Evolutionary conservation across 352 stramenopile genomes (phyloP), one percentile per base, ranked within the genome.

Genomic region (Phytopythium vexans): DNA sequence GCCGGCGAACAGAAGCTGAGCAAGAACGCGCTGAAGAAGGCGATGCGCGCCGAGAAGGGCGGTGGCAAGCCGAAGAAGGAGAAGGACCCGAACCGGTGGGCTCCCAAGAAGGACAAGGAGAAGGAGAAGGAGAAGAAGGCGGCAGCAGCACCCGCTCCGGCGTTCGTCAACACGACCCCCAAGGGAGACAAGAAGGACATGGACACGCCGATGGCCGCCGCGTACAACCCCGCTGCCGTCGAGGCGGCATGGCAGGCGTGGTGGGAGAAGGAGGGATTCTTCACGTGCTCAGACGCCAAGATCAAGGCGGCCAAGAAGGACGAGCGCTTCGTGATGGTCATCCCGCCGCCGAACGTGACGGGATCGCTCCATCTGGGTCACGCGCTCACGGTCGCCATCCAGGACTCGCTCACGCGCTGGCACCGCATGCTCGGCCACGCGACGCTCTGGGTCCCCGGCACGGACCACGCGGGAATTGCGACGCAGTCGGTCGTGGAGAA

Each of bases 391-490:
- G 94, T 99, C 10, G 91, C 97, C 36, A 88, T 99, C 59, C 88
- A 98, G 84, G 97, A 99, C 78, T 89, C 97, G 33, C 74, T 99
- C 48, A 93, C 96, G 31, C 83, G 97, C 36, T 99, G 97, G 87
- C 94, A 99, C 82, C 90, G 97, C 32, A 99, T 99, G 98, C 80
- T 96, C 16, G 98, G 97, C 15, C 83, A 97, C 56, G 92, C 95
- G 33, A 98, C 97, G n/a, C 69, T 99, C 8, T 99, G 96, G 96
- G 82, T 99, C 16, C 98, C 97, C 0, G 97, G 96, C 62, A 94
- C 88, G 44, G 98, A 99, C 69, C 98, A 99, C 79, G 98, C 98
- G 0, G 97, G 98, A 35, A 99, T 99, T 56, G 97, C 97, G 0
- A 99, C 97, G 6, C 98, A 99, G 68, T 84, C 82, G 27, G 87